Evolutionary conservation across 768 basidiomycete species (phyloP).

Genomic region (Galerina sulciceps): DNA sequence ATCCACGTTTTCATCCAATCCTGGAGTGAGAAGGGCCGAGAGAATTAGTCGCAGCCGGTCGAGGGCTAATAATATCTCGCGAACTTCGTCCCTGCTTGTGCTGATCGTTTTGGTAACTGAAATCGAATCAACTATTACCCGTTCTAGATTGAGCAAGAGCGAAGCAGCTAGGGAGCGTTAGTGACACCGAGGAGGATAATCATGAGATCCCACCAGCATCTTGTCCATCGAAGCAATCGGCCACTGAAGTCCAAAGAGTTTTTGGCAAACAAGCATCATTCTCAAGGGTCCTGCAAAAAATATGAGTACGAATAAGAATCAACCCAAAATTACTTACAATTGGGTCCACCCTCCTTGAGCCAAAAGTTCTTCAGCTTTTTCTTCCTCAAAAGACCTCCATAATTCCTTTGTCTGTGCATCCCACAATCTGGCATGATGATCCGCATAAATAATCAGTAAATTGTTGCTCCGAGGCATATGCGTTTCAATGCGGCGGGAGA

Average conservation of each 20-base stretch:
- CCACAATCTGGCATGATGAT: conserved; percentile 85
- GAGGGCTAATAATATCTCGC: conserved; percentile 48
- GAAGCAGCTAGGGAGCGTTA: conserved; percentile 44
- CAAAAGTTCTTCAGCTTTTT: conserved; percentile 79
- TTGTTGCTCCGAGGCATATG: conserved; percentile 73
- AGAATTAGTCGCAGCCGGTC: conserved; percentile 63
- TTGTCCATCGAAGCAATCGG: conserved; percentile 16
- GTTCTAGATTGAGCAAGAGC: conserved; percentile 53
- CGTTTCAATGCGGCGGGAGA: conserved; percentile 66
- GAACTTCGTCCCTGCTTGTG: conserved; percentile 45
- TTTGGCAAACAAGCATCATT: conserved; percentile 22
- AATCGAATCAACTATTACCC: conserved; percentile 51
- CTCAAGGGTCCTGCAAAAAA: conserved; percentile 22
- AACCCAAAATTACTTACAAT: conserved; percentile 50
- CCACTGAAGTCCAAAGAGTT: conserved; percentile 28
- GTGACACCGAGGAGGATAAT: neutral
- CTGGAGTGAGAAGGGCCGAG: conserved; percentile 68
- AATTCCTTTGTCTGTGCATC: conserved; percentile 84
- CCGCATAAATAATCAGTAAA: conserved; percentile 74
- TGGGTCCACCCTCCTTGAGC: conserved; percentile 74
- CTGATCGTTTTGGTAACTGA: conserved; percentile 57
- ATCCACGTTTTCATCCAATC: conserved; percentile 74
- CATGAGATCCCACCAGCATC: conserved; percentile 23
- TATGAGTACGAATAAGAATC: neutral
- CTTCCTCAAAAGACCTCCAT: conserved; percentile 76